These are phyloP conservation scores for Yamadazyma taylorii DNA, from an alignment of 1,139 yeast species.

Conservation along the genomic window DNA sequence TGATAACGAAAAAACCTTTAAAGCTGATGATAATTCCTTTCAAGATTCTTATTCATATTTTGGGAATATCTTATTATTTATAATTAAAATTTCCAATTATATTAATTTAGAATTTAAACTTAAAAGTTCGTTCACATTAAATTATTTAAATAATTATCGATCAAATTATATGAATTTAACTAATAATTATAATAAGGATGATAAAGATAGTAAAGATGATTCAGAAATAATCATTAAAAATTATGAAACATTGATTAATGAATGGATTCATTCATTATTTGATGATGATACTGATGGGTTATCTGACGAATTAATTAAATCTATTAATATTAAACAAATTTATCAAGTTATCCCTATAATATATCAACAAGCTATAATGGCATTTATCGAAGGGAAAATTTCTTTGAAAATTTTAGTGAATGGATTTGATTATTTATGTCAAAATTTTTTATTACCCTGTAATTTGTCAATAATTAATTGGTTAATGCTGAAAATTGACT, in stretches of 20 bases:
- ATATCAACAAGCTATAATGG: conserved; percentile 69
- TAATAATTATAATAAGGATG: conserved; percentile 12
- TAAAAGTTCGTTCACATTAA: conserved; percentile 33
- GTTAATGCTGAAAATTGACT: conserved; percentile 20
- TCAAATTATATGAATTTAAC: conserved; percentile 35
- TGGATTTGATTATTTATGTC: conserved; percentile 48
- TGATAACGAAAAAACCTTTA: conserved; percentile 36
- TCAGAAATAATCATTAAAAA: conserved; percentile 28
- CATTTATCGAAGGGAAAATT: conserved; percentile 56
- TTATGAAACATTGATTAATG: conserved; percentile 54
- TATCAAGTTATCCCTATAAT: conserved; percentile 70
- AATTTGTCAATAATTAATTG: conserved; percentile 38
- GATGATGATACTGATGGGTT: conserved; percentile 75
- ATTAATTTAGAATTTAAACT: conserved; percentile 26
- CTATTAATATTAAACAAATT: conserved; percentile 67
- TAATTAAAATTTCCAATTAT: conserved; percentile 49
- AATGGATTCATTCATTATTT: conserved; percentile 81
- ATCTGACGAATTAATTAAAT: conserved; percentile 75
- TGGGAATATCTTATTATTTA: conserved; percentile 56
- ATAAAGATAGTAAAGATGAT: conserved; percentile 26
- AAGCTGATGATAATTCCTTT: conserved; percentile 46
- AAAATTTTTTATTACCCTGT: conserved; percentile 42
- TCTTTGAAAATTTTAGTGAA: conserved; percentile 32
- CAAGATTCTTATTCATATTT: conserved; percentile 72
- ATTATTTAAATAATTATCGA: conserved; percentile 36